Conservation (phyloP, 148 eudicot genomes). For the Spergularia marina region DNA sequence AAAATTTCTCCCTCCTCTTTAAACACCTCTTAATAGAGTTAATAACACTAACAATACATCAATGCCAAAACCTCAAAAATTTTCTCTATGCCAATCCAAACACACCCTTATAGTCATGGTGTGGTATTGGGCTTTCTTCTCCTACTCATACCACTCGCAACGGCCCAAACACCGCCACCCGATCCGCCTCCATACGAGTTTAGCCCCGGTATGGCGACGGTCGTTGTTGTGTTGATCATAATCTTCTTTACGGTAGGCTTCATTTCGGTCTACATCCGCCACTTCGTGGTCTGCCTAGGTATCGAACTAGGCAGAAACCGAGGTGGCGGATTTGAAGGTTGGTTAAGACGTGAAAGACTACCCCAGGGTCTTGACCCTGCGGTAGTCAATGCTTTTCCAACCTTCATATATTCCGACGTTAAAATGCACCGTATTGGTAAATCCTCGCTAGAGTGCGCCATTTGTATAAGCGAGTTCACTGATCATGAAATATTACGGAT, state of each 20-base stretch:
- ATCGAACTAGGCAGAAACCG: neutral
- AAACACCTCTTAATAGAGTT: neutral
- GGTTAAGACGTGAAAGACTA: neutral
- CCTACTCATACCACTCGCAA: neutral
- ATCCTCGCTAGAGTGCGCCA: conserved; percentile 43
- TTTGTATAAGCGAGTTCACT: conserved; percentile 49
- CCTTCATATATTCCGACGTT: conserved; percentile 43
- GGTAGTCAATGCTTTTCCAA: conserved; percentile 36
- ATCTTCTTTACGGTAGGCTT: conserved; percentile 24
- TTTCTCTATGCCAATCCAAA: conserved; percentile 4
- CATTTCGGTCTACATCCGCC: conserved; percentile 29
- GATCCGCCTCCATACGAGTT: conserved; percentile 8
- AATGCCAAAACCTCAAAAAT: too few species aligned
- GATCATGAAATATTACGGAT: conserved; percentile 36
- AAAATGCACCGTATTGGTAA: conserved; percentile 36
- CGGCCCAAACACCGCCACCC: conserved; percentile 16
- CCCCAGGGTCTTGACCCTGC: conserved; percentile 34
- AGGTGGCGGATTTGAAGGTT: neutral
- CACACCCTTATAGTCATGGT: conserved; percentile 11
- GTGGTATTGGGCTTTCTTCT: neutral
- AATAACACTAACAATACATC: too few species aligned
- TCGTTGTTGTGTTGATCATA: conserved; percentile 29
- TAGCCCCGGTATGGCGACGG: conserved; percentile 31
- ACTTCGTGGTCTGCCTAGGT: conserved; percentile 28
- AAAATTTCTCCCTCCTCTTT: neutral